These are phyloP conservation scores for Plenodomus lindquistii DNA, from an alignment of 2,329 filamentous ascomycete genomes.

Conservation along the genomic window DNA sequence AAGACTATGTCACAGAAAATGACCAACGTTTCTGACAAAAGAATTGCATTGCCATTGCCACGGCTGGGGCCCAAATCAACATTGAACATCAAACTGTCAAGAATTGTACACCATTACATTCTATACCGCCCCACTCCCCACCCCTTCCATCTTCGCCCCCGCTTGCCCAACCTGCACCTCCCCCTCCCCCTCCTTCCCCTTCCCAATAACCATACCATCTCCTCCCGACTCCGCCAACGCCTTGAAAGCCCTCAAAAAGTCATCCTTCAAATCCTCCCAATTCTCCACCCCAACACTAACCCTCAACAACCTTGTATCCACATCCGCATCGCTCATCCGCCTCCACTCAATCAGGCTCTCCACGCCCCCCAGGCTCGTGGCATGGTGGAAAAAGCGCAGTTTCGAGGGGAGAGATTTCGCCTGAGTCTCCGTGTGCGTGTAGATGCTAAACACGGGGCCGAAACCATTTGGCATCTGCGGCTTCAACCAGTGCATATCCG, in stretches of 20 bases:
- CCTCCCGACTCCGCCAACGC: slow-evolving; percentile 13
- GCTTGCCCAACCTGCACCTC: slow-evolving; percentile 27
- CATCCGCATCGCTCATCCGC: slow-evolving; percentile 76
- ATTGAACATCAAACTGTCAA: not conserved
- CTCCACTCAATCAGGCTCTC: slow-evolving; percentile 98
- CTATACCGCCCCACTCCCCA: slow-evolving; percentile 22
- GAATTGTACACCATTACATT: slow-evolving; percentile 43
- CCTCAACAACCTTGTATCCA: slow-evolving; percentile 74
- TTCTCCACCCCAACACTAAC: slow-evolving; percentile 87
- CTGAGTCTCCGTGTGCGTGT: slow-evolving; percentile 61
- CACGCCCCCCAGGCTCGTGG: slow-evolving; percentile 89
- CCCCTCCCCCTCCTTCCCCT: not conserved
- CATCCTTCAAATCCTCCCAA: slow-evolving; percentile 79
- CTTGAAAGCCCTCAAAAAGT: slow-evolving; percentile 57
- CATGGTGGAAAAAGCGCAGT: slow-evolving; percentile 85
- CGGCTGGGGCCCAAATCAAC: too few relatives aligned
- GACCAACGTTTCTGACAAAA: too few relatives aligned
- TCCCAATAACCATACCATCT: not conserved
- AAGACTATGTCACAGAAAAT: too few relatives aligned
- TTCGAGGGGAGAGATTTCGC: slow-evolving; percentile 77
- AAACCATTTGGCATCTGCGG: slow-evolving; percentile 91
- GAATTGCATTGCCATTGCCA: too few relatives aligned
- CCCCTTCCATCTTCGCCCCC: slow-evolving; percentile 22
- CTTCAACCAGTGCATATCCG: slow-evolving; percentile 68
- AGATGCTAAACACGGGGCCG: slow-evolving; percentile 83